phyloP scores from a whole-genome alignment of 1,139 yeast species.

The Eremothecium sinecaudum region DNA sequence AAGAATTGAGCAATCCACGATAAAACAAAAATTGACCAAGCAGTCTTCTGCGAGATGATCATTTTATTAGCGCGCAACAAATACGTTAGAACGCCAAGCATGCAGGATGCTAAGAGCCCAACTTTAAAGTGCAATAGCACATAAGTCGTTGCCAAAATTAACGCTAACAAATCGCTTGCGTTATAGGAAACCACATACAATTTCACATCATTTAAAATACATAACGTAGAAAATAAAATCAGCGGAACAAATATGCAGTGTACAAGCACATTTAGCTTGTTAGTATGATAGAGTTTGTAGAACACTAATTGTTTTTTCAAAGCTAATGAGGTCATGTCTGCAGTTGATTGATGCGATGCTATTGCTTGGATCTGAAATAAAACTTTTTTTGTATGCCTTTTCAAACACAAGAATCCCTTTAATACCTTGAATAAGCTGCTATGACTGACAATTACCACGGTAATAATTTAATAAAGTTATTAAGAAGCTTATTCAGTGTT shows the following conservation, averaged over 20 bases:
- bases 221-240: slow-evolving; percentile 50
- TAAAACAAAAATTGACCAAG: slow-evolving; percentile 35
- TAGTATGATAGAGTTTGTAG: slow-evolving; percentile 75
- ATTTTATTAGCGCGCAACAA: slow-evolving; percentile 12
- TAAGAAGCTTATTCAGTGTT: no score
- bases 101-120: slow-evolving; percentile 36
- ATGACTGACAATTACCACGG: no score
- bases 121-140: slow-evolving; percentile 34
- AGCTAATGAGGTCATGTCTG: no score
- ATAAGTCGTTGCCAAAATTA: slow-evolving; percentile 39
- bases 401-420: no score
- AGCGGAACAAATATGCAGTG: slow-evolving; percentile 76
- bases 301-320: slow-evolving; percentile 40
- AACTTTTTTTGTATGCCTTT: no score
- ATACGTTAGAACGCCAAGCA: slow-evolving; percentile 28
- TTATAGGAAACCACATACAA: slow-evolving; percentile 30
- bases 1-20: slow-evolving; percentile 84
- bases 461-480: no score
- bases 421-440: no score
- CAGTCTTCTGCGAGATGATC: slow-evolving; percentile 9
- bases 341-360: no score
- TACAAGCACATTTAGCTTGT: slow-evolving; percentile 59
- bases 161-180: slow-evolving; percentile 31
- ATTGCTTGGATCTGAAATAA: no score
- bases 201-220: slow-evolving; percentile 32